Base-by-base conservation (phyloP, 768 basidiomycete genomes). In the Suillus cothurnatus region DNA sequence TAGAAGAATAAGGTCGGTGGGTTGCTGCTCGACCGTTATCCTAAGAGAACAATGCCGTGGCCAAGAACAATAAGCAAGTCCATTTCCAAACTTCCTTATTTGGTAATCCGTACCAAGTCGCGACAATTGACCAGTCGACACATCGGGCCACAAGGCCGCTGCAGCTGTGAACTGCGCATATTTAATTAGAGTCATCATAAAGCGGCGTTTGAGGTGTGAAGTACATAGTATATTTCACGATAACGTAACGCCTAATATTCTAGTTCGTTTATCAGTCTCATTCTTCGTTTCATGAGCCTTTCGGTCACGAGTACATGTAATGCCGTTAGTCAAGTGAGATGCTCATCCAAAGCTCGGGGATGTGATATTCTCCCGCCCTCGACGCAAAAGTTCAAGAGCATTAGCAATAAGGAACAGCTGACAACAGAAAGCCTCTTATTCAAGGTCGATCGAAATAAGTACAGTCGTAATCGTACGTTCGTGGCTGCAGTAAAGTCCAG, bases 11-110 rank as follows among this genome's bases (percentile, higher is more conserved):
- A 77, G 66, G 67, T 38, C 41, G 26, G 34, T 47, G 23, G 57
- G 69, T 74, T 74, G 73, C 67, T 55, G 66, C 55, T 61, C 70
- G n/a, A 64, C 61, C 36, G 55, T 59, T 61, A 4, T 61, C 36
- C 39, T 6, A 32, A 28, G 15, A 67, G 68, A 72, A 74, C 74
- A 74, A 74, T 72, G 49, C 15, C 34, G 15, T 32, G 5, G 3
- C 49, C 49, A 58, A 63, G 66, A 69, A 76, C 75, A 76, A 76
- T 76, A 73, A 61, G 38, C 6, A 62, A 62, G 63, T 67, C n/a
- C 26, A 55, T 63, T 14, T 43, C 58, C 61, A 62, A 58, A 69
- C 26, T 55, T 45, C 65, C 65, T 60, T 34, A 39, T 63, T 61
- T 59, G 62, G 56, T 34, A 56, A 31, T n/a, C 19, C 28, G 6